Conservation (phyloP, 148 eudicot species). For the Rhododendron simsii region DNA sequence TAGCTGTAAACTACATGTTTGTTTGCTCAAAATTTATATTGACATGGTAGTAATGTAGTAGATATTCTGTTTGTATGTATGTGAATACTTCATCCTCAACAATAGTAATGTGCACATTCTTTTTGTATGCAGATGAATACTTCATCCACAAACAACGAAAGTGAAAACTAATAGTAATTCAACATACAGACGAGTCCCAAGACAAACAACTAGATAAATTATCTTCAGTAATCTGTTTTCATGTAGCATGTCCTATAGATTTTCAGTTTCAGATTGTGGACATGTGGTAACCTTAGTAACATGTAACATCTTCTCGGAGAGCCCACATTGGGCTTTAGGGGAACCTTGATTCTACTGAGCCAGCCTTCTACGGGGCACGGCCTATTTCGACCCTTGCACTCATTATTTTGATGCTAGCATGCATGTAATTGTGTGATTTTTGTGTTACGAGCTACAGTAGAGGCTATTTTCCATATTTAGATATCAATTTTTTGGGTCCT, state of each 20-base stretch:
- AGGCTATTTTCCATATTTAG: background rate
- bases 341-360: background rate
- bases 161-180: background rate
- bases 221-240: background rate
- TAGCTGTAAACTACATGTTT: background rate
- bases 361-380: background rate
- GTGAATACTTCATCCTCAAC: background rate
- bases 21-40: background rate
- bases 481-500: background rate
- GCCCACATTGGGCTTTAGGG: background rate
- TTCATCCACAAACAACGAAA: background rate
- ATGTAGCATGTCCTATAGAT: background rate
- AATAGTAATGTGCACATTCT: background rate
- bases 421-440: background rate
- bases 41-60: background rate
- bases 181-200: background rate
- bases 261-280: background rate
- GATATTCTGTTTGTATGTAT: background rate
- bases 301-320: background rate
- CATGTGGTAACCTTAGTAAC: background rate
- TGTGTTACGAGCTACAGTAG: background rate
- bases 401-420: background rate
- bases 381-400: background rate
- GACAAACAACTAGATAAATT: background rate
- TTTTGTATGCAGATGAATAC: background rate